Base-by-base conservation (phyloP, 306 rosid genomes). In the Mimosa pudica region DNA sequence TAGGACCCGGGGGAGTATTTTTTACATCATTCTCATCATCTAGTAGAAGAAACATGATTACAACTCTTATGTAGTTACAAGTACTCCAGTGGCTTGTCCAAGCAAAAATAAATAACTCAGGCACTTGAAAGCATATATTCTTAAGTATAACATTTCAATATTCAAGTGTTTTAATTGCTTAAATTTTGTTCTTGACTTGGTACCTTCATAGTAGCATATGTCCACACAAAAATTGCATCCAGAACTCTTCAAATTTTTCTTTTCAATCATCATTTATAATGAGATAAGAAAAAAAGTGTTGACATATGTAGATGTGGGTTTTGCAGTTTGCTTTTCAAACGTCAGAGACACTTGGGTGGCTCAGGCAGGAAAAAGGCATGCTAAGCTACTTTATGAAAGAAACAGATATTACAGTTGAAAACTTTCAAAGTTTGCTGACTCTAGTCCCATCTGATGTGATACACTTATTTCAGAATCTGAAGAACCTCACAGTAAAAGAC, bases 311-410 rank as follows among this genome's bases (percentile, higher is more conserved):
- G 17, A 76, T 35, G 5, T 32, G 64, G 42, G 45, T 30, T 38
- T 77, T 76, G 49, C 81, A 77, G 81, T 20, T 67, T 57, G 24
- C 67, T 38, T 77, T 77, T 41, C 81, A 77, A 77, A 68, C 75
- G 20, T 67, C 81, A 38, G 57, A 66, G 54, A 67, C 68, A 68
- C 81, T 77, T 13, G 11, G 68, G 45, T 77, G 81, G 81, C 70
- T 68, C 51, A 24, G 42, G 75, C 57, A 68, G n/a, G 74, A 77
- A 38, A 5, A 30, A 67, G 51, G 75, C 55, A 38, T 55, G 18
- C 81, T 36, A 9, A 41, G 75, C 30, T 67, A 77, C 55, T 67
- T 77, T 20, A 65, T 24, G 54, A 66, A 65, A 51, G 81, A 77
- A 51, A 77, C 35, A 52, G 81, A 77, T 38, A 51, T 77, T 30